phyloP scores from a whole-genome alignment of 1,284 basidiomycete species.

The Fomitiporia mediterranea region DNA sequence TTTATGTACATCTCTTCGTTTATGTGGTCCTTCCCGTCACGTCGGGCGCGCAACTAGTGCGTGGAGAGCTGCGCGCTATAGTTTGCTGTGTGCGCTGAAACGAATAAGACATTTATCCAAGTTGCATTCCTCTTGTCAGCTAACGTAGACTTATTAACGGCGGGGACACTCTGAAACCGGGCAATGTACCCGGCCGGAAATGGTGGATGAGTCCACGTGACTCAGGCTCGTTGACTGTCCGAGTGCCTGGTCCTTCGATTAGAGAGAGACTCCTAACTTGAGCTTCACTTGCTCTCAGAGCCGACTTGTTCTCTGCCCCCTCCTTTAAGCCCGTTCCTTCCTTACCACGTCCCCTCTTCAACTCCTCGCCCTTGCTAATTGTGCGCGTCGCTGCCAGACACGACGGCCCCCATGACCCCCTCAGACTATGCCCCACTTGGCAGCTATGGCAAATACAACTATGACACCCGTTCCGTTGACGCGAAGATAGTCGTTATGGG shows the following conservation, averaged over 20 bases:
- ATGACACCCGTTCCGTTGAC: constrained; percentile 64
- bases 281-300: constrained; percentile 8
- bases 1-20: constrained; percentile 6
- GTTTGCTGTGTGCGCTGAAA: constrained; percentile 3
- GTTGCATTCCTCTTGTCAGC: background rate
- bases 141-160: background rate
- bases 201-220: constrained; percentile 5
- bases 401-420: constrained; percentile 33
- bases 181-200: background rate
- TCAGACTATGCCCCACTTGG: constrained; percentile 49
- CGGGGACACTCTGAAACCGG: background rate
- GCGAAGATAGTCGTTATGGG: constrained; percentile 97
- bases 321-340: constrained; percentile 1
- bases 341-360: background rate
- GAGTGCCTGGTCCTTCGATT: background rate
- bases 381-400: constrained; percentile 30
- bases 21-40: background rate
- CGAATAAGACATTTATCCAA: background rate
- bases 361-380: constrained; percentile 28
- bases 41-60: background rate
- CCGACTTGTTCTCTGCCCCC: constrained; percentile 3
- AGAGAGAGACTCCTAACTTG: constrained; percentile 4
- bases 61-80: background rate
- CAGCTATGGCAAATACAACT: constrained; percentile 61
- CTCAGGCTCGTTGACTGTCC: constrained; percentile 5